Conservation (phyloP, 257 asterid species). For the Solanum lycopersicoides region DNA sequence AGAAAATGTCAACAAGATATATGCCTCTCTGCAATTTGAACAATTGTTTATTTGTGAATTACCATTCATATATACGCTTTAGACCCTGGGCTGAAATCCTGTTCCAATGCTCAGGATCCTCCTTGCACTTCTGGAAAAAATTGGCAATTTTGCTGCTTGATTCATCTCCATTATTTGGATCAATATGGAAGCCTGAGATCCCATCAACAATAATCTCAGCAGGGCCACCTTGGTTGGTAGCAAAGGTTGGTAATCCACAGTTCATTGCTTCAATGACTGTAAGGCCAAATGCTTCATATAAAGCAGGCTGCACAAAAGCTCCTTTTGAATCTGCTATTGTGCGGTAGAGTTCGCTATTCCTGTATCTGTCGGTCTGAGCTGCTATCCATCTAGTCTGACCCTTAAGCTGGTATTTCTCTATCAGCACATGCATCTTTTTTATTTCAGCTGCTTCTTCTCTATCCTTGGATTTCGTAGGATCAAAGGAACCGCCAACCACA, state of each 20-base stretch:
- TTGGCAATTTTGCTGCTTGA: constrained; percentile 74
- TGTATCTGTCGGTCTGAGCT: constrained; percentile 64
- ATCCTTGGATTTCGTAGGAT: constrained; percentile 72
- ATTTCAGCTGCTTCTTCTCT: constrained; percentile 90
- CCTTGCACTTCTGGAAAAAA: constrained; percentile 65
- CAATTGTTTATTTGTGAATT: background rate
- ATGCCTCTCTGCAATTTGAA: background rate
- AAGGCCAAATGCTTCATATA: constrained; percentile 84
- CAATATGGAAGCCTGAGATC: constrained; percentile 70
- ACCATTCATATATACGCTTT: constrained; percentile 79
- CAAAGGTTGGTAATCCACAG: constrained; percentile 90
- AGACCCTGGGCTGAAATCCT: constrained; percentile 55
- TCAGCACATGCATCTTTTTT: constrained; percentile 61
- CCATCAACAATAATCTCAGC: constrained; percentile 91
- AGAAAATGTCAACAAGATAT: background rate
- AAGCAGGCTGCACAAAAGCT: constrained; percentile 86
- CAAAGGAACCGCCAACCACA: constrained; percentile 83
- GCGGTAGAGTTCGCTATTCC: constrained; percentile 79
- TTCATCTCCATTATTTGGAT: constrained; percentile 72
- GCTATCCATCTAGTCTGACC: constrained; percentile 91
- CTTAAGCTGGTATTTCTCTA: constrained; percentile 56
- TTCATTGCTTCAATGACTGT: constrained; percentile 92
- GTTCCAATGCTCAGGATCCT: constrained; percentile 61
- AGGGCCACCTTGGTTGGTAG: constrained; percentile 93
- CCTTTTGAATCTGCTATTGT: constrained; percentile 78